Base-by-base conservation (phyloP, 148 eudicot genomes). In the Fallopia convolvulus region DNA sequence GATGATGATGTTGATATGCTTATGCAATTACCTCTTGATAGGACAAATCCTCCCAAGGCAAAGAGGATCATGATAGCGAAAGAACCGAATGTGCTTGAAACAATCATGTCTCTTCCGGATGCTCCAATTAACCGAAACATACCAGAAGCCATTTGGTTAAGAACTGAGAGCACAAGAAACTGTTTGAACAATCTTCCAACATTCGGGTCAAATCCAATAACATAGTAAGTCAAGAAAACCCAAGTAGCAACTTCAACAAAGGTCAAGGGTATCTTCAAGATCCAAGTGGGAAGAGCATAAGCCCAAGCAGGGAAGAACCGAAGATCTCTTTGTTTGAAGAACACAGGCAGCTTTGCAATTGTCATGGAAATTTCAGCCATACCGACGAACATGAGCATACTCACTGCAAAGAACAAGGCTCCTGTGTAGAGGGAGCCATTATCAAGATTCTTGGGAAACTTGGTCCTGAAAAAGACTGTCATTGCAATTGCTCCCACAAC, bases 221-320 rank as follows among this genome's bases (percentile, higher is more conserved):
- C 87, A 83, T 89, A 93, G 82, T 93, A 93, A 26, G 92, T 85
- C 52, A 84, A 66, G 74, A 74, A 72, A 0, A 85, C 82, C 87
- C 84, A 87, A 42, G 81, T 66, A 3, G 78, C 85, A 61, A 81
- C 85, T 82, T 91, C 96, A 23, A 89, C 47, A 41, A 87, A 75
- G 76, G 92, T 75, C 12, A 89, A 40, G 0, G 98, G 93, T 21
- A 93, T 85, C 80, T 86, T 89, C 33, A 91, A 84, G 75, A 93
- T 32, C 96, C 92, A 89, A 50, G 68, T 72, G n/a, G 96, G 98
- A 79, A 93, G 81, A 32, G 90, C 84, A 83, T 91, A 91, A 8
- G 91, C 85, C 96, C 98, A 93, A 5, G 92, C 53, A 0, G 98
- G 96, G 65, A 80, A 93, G 79, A 93, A 91, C 36, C 84, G 89